Base-by-base conservation (phyloP, 2,329 filamentous ascomycete species). In the Aureobasidium sp. region DNA sequence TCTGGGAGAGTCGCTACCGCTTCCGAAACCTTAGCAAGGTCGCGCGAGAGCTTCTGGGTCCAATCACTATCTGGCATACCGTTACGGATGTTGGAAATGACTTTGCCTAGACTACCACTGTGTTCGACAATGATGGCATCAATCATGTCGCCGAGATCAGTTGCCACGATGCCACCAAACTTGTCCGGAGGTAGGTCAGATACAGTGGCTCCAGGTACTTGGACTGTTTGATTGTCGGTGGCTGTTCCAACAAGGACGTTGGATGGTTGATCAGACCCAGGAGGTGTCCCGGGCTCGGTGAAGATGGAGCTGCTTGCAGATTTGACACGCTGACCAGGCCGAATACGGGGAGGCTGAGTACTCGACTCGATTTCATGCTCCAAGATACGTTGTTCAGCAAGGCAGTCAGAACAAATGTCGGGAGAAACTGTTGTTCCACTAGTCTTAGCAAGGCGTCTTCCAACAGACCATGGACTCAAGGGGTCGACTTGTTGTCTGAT, bases 121-220 rank as follows among this genome's bases (percentile, higher is more conserved):
- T 77, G 75, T 63, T 77, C 76, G 36, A 73, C 66, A 14, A 78
- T 71, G 29, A 77, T 74, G 7, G 69, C 68, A 58, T 78, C 75
- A 41, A 78, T 73, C 50, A 73, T 68, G 8, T 70, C 63, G 8
- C 71, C 72, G 6, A 77, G 66, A 47, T 77, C 73, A 29, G 71
- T 67, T 6, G 69, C 70, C 10, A 55, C 59, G 1, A 59, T 61
- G 44, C 70, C 68, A 11, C 67, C 67, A 63, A 72, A 49, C 25
- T 62, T 60, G 37, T 62, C 59, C 7, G 63, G 61, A n/a, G 62
- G 47, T 37, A 62, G 30, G 5, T 57, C 63, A 4, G 58, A 53
- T 6, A 63, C 58, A 14, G 59, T 61, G 39, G 62, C 59, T 9
- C 65, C 62, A 14, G 62, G 64, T 21, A 66, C 41, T 37, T 59